These are phyloP conservation scores for Casuarina cunninghamiana DNA, from an alignment of 306 rosid species.

Conservation along the genomic window DNA sequence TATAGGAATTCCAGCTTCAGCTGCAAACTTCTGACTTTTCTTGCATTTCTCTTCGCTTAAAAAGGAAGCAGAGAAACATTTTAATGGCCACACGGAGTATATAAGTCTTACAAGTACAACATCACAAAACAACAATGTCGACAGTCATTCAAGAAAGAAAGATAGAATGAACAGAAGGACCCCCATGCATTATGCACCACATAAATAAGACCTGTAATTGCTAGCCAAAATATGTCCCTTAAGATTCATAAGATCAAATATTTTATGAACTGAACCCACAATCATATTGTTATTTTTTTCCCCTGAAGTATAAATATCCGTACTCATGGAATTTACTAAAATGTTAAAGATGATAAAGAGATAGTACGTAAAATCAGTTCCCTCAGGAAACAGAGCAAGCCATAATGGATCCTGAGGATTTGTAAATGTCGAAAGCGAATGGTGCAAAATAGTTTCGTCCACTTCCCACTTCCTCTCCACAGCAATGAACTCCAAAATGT, in stretches of 20 bases:
- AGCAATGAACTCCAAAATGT: slow-evolving; percentile 86
- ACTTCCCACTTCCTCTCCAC: slow-evolving; percentile 91
- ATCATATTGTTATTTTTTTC: neutral
- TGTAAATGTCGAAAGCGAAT: slow-evolving; percentile 57
- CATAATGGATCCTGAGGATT: slow-evolving; percentile 76
- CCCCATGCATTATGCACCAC: neutral
- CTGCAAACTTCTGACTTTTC: slow-evolving; percentile 63
- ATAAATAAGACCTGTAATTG: neutral
- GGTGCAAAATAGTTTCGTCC: slow-evolving; percentile 61
- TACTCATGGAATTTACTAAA: slow-evolving; percentile 18
- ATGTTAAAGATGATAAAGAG: slow-evolving; percentile 19
- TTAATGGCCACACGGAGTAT: slow-evolving; percentile 12
- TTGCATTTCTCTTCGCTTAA: slow-evolving; percentile 75
- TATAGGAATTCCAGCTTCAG: slow-evolving; percentile 73
- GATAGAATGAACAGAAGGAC: neutral
- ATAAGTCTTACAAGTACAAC: neutral
- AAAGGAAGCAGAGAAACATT: slow-evolving; percentile 19
- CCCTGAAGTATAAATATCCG: neutral
- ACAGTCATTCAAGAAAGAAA: neutral
- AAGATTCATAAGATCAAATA: slow-evolving; percentile 13
- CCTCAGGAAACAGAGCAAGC: slow-evolving; percentile 95
- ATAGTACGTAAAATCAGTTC: slow-evolving; percentile 87
- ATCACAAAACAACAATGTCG: neutral
- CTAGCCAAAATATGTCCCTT: slow-evolving; percentile 24
- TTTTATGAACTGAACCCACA: slow-evolving; percentile 6